These are phyloP conservation scores for Heterobasidion irregulare DNA, from an alignment of 1,284 basidiomycete species.

Conservation along the genomic window DNA sequence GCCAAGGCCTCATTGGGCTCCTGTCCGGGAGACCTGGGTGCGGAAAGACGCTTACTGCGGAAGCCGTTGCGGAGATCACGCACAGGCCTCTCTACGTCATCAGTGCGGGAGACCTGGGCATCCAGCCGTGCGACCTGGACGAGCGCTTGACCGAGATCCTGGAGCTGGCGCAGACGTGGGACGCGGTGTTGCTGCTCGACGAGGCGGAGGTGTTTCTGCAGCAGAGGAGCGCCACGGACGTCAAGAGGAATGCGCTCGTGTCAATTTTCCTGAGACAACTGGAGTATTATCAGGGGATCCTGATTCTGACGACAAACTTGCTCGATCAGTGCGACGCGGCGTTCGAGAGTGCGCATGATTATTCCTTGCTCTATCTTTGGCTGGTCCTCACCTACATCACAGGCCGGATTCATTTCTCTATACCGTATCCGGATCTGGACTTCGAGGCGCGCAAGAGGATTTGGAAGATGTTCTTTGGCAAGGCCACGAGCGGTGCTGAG, in stretches of 20 bases:
- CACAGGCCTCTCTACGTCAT: constrained; percentile 24
- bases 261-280: constrained; percentile 25
- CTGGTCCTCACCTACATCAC: not conserved
- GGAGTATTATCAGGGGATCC: constrained; percentile 26
- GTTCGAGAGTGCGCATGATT: constrained; percentile 20
- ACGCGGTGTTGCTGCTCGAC: constrained; percentile 27
- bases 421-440: constrained; percentile 21
- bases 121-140: constrained; percentile 17
- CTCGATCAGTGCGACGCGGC: constrained; percentile 23
- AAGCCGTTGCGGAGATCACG: constrained; percentile 24
- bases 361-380: not conserved
- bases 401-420: constrained; percentile 23
- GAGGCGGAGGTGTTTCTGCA: constrained; percentile 30
- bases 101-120: constrained; percentile 25
- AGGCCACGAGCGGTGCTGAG: not conserved
- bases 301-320: constrained; percentile 29
- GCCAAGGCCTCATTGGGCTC: constrained; percentile 20
- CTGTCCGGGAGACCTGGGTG: constrained; percentile 19
- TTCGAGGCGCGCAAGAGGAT: constrained; percentile 14
- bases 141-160: constrained; percentile 15
- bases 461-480: constrained; percentile 19
- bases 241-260: constrained; percentile 26
- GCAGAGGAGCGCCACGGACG: constrained; percentile 15
- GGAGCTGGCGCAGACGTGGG: constrained; percentile 23
- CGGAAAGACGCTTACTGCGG: constrained; percentile 30